A percentile compares a stretch with the other conserved stretches of the same genome.
phyloP scores from a whole-genome alignment of 2,329 filamentous ascomycete genomes.

The Colletotrichum paranaense region DNA sequence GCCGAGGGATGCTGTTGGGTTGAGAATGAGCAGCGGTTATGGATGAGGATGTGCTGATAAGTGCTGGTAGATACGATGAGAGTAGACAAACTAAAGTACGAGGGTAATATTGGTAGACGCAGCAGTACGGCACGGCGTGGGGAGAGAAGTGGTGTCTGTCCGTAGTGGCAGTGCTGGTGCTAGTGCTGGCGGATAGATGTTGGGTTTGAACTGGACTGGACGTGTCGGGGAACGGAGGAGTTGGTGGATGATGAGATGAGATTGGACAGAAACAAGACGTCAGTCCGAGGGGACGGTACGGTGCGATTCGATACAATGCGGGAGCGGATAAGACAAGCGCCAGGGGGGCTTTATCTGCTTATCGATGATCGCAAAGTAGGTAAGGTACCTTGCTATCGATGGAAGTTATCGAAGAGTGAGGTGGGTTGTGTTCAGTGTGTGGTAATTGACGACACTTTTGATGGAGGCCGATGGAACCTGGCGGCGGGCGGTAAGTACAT shows the following conservation, averaged over 20 bases:
- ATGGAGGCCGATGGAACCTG: conserved; percentile 9
- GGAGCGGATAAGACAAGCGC: not conserved
- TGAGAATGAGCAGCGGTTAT: not conserved
- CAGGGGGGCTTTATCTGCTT: not conserved
- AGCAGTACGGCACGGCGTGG: conserved; percentile 51
- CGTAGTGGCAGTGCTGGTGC: conserved; percentile 28
- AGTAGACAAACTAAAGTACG: not conserved
- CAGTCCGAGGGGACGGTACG: not conserved
- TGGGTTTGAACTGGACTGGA: not conserved
- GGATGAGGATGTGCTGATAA: not conserved
- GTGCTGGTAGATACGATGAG: not conserved
- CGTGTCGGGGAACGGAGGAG: not conserved
- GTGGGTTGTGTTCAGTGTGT: not conserved
- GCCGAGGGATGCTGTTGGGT: not conserved
- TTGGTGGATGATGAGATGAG: conserved; percentile 7
- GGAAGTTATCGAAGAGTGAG: not conserved
- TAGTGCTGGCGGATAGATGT: conserved; percentile 12
- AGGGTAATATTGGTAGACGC: conserved; percentile 11
- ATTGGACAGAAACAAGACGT: conserved; percentile 24
- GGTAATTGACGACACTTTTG: conserved; percentile 27
- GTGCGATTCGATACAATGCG: not conserved
- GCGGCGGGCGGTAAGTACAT: not conserved
- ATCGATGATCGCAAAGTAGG: not conserved
- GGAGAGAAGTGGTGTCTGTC: conserved; percentile 14
- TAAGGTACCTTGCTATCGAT: not conserved